Conservation (phyloP, 1,284 basidiomycete genomes). For the Pyrrhoderma lamaoense region DNA sequence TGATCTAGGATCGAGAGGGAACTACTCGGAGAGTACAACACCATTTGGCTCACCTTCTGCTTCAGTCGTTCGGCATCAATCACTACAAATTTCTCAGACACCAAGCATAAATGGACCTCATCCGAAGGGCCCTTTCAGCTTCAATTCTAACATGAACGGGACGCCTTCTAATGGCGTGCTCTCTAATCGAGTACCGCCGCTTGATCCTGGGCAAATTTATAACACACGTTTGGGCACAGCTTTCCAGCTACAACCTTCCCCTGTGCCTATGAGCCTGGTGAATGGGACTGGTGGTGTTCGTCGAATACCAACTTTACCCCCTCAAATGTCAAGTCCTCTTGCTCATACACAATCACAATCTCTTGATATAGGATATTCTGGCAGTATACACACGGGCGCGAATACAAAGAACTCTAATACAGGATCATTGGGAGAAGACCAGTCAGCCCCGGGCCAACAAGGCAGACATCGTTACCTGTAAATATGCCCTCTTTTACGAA, state of each 20-base stretch:
- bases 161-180: background rate
- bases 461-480: slow-evolving; percentile 11
- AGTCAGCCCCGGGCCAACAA: slow-evolving; percentile 1
- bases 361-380: background rate
- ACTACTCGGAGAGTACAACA: background rate
- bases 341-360: slow-evolving; percentile 5
- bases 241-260: slow-evolving; percentile 2
- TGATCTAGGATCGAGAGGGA: slow-evolving; percentile 6
- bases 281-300: background rate
- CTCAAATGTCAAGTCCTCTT: background rate
- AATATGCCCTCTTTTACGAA: slow-evolving; percentile 6
- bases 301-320: background rate
- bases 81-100: background rate
- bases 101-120: background rate
- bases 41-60: background rate
- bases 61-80: background rate
- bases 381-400: no score
- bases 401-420: background rate
- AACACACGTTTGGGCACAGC: slow-evolving; percentile 4
- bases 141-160: background rate
- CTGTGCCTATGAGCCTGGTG: no score
- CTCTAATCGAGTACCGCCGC: slow-evolving; percentile 14
- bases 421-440: slow-evolving; percentile 1
- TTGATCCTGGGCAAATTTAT: slow-evolving; percentile 9
- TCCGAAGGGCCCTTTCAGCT: background rate